Evolutionary conservation across 1,284 basidiomycete species (phyloP).

Genomic region (Moesziomyces aphidis): DNA sequence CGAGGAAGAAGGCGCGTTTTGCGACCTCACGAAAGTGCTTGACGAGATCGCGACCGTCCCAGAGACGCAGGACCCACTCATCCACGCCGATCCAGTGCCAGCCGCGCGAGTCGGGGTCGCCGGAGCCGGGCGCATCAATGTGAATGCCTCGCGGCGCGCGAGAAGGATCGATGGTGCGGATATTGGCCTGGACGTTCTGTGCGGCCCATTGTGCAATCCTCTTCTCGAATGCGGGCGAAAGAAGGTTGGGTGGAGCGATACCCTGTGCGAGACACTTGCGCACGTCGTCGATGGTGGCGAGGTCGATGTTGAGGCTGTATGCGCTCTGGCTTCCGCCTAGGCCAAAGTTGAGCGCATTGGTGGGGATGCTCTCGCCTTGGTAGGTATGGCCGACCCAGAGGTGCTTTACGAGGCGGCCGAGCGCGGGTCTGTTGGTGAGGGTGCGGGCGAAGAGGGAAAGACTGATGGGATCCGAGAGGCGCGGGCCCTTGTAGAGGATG

Average conservation of each 20-base stretch:
- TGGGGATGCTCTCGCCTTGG: conserved; percentile 39
- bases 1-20: conserved; percentile 45
- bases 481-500: conserved; percentile 50
- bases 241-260: conserved; percentile 35
- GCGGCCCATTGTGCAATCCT: conserved; percentile 48
- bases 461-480: conserved; percentile 47
- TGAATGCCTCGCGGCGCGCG: conserved; percentile 47
- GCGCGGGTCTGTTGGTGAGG: conserved; percentile 42
- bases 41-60: conserved; percentile 50
- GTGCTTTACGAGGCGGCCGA: conserved; percentile 49
- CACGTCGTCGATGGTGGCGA: conserved; percentile 40
- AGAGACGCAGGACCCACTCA: conserved; percentile 52
- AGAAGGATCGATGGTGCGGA: conserved; percentile 39
- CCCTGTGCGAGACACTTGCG: conserved; percentile 33
- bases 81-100: conserved; percentile 53
- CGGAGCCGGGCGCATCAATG: conserved; percentile 46
- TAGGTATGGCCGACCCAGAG: conserved; percentile 55
- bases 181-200: conserved; percentile 48
- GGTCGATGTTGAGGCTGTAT: conserved; percentile 44
- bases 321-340: conserved; percentile 37
- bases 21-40: conserved; percentile 44
- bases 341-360: conserved; percentile 37
- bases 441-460: conserved; percentile 49
- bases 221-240: conserved; percentile 47
- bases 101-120: conserved; percentile 33